These are phyloP conservation scores for Candida tallmaniae DNA, from an alignment of 805 yeast genomes.

Conservation along the genomic window DNA sequence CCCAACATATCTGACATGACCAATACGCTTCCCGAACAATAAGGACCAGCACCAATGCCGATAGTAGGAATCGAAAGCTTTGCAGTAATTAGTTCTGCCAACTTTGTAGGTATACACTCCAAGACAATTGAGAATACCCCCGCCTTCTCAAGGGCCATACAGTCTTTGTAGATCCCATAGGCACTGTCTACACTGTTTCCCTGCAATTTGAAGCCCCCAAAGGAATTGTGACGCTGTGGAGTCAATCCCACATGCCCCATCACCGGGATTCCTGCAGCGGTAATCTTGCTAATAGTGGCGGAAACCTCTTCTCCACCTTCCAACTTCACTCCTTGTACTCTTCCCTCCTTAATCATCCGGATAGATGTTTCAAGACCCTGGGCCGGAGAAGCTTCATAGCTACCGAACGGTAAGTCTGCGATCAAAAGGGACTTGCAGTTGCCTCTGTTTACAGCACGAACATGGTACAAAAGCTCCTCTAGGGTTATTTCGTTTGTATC, in stretches of 20 bases:
- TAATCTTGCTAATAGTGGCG: constrained; percentile 51
- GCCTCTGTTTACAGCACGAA: constrained; percentile 73
- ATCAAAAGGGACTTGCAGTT: constrained; percentile 59
- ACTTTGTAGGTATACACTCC: constrained; percentile 79
- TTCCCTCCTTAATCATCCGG: constrained; percentile 48
- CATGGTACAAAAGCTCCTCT: constrained; percentile 76
- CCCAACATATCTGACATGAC: constrained; percentile 86
- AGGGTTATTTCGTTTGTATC: constrained; percentile 72
- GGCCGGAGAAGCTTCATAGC: constrained; percentile 60
- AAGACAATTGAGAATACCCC: constrained; percentile 75
- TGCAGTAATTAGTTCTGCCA: constrained; percentile 63
- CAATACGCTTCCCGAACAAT: constrained; percentile 82
- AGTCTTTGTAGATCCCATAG: constrained; percentile 55
- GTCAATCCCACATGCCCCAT: constrained; percentile 91
- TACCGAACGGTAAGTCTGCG: constrained; percentile 88
- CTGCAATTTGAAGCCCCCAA: constrained; percentile 88
- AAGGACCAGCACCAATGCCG: constrained; percentile 93
- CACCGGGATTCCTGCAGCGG: constrained; percentile 76
- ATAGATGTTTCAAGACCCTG: constrained; percentile 62
- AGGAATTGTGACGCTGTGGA: constrained; percentile 75
- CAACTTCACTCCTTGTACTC: constrained; percentile 71
- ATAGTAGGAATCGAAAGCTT: constrained; percentile 71
- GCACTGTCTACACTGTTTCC: constrained; percentile 60
- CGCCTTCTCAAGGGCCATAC: constrained; percentile 61
- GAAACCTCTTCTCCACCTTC: constrained; percentile 72